phyloP scores from a whole-genome alignment of 2,329 filamentous ascomycete species.

The Gaeumannomyces sp. region DNA sequence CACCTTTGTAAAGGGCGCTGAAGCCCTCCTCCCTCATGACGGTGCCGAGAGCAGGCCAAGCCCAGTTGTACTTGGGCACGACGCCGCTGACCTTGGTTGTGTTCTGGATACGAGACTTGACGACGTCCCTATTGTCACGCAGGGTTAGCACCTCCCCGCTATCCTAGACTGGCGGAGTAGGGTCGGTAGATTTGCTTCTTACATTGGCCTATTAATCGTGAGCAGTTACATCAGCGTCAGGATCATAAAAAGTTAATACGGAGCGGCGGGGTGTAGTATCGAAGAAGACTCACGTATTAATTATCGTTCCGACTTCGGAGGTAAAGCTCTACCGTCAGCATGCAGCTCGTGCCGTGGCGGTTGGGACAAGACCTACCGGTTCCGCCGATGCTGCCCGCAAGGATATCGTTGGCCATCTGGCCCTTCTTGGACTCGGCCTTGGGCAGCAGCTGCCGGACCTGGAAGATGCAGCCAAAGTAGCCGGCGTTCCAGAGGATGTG shows the following conservation, averaged over 20 bases:
- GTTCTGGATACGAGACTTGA: conserved; percentile 98
- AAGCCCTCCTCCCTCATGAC: conserved; percentile 94
- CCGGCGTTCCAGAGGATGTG: conserved; percentile 84
- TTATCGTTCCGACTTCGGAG: conserved; percentile 58
- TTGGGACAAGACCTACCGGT: conserved; percentile 13
- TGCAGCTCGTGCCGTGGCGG: too few relatives aligned
- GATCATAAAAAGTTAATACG: not conserved
- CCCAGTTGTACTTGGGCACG: conserved; percentile 97
- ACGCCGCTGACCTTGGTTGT: conserved; percentile 74
- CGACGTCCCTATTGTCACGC: conserved; percentile 63
- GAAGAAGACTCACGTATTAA: conserved; percentile 67
- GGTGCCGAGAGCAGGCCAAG: conserved; percentile 77
- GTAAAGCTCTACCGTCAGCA: not conserved
- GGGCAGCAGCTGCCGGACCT: conserved; percentile 81
- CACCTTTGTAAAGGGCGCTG: conserved; percentile 82
- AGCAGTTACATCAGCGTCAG: not conserved
- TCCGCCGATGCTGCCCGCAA: conserved; percentile 55
- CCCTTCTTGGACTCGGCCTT: conserved; percentile 71
- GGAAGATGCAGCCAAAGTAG: conserved; percentile 98
- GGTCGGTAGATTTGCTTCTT: not conserved
- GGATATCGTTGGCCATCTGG: conserved; percentile 80
- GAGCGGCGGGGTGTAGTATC: not conserved
- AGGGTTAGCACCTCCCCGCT: not conserved
- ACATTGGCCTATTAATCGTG: conserved; percentile 2
- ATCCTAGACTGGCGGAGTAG: not conserved